These are phyloP conservation scores for Scedosporium boydii DNA, from an alignment of 2,329 filamentous ascomycete genomes.

Conservation along the genomic window DNA sequence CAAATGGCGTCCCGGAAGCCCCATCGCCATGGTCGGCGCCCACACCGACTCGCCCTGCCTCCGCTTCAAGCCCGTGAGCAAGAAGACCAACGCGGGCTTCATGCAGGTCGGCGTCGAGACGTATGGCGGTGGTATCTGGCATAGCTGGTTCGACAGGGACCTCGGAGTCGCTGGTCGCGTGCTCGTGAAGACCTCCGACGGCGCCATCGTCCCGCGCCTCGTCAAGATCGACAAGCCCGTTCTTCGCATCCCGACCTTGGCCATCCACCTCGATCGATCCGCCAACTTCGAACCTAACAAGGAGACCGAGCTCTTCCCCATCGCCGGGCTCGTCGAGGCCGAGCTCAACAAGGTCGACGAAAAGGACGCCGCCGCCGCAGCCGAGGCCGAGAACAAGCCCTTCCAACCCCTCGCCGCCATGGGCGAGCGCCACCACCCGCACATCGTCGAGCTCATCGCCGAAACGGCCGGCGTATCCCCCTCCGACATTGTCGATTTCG, in stretches of 20 bases:
- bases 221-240: conserved; percentile 88
- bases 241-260: conserved; percentile 83
- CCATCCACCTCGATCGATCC: conserved; percentile 85
- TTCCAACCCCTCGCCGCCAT: conserved; percentile 72
- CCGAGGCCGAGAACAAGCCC: conserved; percentile 29
- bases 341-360: conserved; percentile 64
- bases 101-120: conserved; percentile 93
- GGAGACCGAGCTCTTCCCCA: conserved; percentile 91
- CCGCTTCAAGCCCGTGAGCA: conserved; percentile 88
- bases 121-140: conserved; percentile 95
- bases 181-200: conserved; percentile 65
- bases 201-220: conserved; percentile 70
- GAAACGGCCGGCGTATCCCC: conserved; percentile 62
- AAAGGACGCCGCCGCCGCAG: conserved; percentile 21
- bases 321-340: conserved; percentile 75
- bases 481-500: conserved; percentile 78
- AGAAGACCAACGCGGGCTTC: conserved; percentile 77
- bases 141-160: conserved; percentile 97
- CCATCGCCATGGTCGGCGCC: conserved; percentile 85
- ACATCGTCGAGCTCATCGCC: conserved; percentile 77
- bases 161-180: conserved; percentile 82
- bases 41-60: conserved; percentile 94
- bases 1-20: conserved; percentile 85
- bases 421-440: conserved; percentile 78
- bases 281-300: conserved; percentile 91